Percentiles rank a stretch among this genome's conserved stretches.
phyloP scores from a whole-genome alignment of 768 basidiomycete genomes.

The Pisolithus orientalis region DNA sequence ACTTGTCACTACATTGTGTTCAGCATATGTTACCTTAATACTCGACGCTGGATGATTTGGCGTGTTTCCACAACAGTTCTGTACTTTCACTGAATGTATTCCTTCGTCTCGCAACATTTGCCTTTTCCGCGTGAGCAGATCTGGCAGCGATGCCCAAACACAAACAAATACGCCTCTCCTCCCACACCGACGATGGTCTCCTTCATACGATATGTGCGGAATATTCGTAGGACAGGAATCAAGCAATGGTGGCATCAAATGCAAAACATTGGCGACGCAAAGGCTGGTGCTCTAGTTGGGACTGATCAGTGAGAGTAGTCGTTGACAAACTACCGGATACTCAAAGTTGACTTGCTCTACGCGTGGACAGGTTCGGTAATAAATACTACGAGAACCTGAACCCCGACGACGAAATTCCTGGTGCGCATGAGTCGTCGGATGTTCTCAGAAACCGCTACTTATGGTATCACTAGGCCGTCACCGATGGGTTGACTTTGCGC shows the following conservation, averaged over 20 bases:
- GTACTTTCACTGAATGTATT: background rate
- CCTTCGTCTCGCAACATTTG: background rate
- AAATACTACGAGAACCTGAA: constrained; percentile 91
- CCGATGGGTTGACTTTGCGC: constrained; percentile 92
- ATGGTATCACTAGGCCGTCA: constrained; percentile 63
- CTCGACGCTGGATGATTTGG: background rate
- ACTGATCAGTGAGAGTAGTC: constrained; percentile 67
- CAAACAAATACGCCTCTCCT: constrained; percentile 11
- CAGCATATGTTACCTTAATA: background rate
- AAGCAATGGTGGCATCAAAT: constrained; percentile 87
- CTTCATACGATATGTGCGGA: constrained; percentile 68
- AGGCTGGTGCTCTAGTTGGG: constrained; percentile 72
- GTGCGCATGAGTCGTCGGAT: constrained; percentile 34
- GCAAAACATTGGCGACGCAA: constrained; percentile 93
- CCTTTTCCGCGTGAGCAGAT: background rate
- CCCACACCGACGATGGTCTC: constrained; percentile 50
- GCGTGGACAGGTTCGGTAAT: constrained; percentile 76
- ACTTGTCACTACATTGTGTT: background rate
- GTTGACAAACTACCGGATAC: background rate
- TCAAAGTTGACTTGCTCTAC: constrained; percentile 1
- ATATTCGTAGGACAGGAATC: constrained; percentile 66
- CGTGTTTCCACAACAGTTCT: background rate
- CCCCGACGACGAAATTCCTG: constrained; percentile 81
- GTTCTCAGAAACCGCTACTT: background rate
- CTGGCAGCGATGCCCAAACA: constrained; percentile 11